A percentile compares a stretch with the other conserved stretches of the same genome.
Evolutionary conservation across 768 basidiomycete genomes (phyloP).

Genomic region (Lentinula detonsa): DNA sequence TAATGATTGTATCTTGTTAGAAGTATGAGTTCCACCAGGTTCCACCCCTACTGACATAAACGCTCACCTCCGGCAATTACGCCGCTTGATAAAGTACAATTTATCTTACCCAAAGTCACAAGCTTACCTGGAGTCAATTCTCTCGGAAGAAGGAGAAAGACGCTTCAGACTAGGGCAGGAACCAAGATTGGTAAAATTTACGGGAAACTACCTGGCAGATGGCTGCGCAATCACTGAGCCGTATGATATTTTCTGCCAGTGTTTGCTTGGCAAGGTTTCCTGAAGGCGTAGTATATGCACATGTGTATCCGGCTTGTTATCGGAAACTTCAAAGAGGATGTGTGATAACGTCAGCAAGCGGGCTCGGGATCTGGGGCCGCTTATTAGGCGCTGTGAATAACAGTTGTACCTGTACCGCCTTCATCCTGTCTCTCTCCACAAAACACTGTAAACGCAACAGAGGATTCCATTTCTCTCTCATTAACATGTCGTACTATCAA

Average conservation of each 20-base stretch:
- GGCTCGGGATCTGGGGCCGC: too few relatives aligned
- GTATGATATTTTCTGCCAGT: background rate
- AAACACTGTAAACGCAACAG: background rate
- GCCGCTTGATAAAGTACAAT: background rate
- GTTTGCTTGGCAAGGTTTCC: background rate
- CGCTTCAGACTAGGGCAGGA: background rate
- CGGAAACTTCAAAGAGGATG: too few relatives aligned
- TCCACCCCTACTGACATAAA: too few relatives aligned
- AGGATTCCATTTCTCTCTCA: background rate
- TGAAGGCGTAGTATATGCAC: background rate
- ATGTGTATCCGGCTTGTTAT: too few relatives aligned
- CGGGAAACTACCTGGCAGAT: background rate
- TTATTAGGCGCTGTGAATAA: too few relatives aligned
- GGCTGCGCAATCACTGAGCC: background rate
- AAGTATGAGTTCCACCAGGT: background rate
- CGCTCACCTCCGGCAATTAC: background rate
- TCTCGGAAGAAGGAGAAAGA: background rate
- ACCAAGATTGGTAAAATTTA: background rate
- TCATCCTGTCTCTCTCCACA: background rate
- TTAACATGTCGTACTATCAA: background rate
- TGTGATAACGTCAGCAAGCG: too few relatives aligned
- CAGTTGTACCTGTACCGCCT: too few relatives aligned
- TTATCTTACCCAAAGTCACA: background rate
- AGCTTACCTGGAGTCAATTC: background rate
- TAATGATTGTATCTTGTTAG: background rate